Evolutionary conservation across 2,329 filamentous ascomycete species (phyloP).

Genomic region (Microdochium bolleyi): DNA sequence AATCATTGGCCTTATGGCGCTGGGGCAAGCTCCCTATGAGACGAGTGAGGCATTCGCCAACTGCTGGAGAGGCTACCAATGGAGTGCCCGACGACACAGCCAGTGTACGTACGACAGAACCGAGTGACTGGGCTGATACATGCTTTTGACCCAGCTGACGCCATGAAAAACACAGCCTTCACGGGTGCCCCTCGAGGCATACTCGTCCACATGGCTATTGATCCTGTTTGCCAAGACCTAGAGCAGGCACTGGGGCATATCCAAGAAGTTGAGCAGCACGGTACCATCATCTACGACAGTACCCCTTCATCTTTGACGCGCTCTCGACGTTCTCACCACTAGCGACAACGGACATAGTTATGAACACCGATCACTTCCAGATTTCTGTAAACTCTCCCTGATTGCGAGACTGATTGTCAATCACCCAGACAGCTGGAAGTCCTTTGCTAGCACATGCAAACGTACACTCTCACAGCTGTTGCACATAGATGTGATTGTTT

Average conservation of each 20-base stretch:
- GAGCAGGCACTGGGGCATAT: not conserved
- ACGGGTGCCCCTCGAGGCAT: not conserved
- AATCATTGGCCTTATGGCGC: constrained; percentile 1
- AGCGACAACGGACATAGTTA: too few species aligned
- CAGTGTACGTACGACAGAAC: not conserved
- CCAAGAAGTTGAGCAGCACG: not conserved
- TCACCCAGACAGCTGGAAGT: too few species aligned
- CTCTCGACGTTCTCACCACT: not conserved
- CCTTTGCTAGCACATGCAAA: too few species aligned
- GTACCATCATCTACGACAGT: not conserved
- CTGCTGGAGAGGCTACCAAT: not conserved
- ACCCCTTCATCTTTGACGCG: not conserved
- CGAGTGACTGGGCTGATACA: not conserved
- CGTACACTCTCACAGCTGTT: too few species aligned
- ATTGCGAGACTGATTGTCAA: too few species aligned
- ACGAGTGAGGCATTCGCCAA: not conserved
- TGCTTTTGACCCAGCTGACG: not conserved
- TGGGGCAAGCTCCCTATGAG: not conserved
- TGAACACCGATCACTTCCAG: too few species aligned
- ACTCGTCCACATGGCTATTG: not conserved
- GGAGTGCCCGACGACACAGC: not conserved
- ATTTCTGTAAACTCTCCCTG: too few species aligned
- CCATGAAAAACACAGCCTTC: not conserved
- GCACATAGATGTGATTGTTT: too few species aligned
- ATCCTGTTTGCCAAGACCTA: not conserved